A percentile compares a stretch with the other conserved stretches of the same genome.
These are phyloP conservation scores for Schrenkiella parvula DNA, from an alignment of 345 rosid genomes.

Conservation along the genomic window DNA sequence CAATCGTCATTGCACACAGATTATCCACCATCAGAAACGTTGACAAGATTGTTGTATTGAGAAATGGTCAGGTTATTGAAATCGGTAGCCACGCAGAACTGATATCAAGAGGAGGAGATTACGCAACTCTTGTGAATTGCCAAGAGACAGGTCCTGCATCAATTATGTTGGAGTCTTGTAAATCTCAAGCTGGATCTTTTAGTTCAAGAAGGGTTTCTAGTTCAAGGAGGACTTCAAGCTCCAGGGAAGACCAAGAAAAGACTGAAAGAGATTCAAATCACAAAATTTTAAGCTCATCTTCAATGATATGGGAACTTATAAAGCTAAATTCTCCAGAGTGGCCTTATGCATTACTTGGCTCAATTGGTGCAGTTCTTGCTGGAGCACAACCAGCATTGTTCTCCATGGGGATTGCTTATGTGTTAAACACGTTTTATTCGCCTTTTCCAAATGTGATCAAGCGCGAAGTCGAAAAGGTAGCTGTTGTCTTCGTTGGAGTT, in stretches of 20 bases:
- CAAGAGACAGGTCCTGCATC: slow-evolving; percentile 48
- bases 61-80: slow-evolving; percentile 60
- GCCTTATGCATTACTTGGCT: slow-evolving; percentile 73
- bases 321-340: slow-evolving; percentile 79
- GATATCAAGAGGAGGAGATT: slow-evolving; percentile 57
- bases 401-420: slow-evolving; percentile 61
- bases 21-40: slow-evolving; percentile 64
- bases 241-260: slow-evolving; percentile 26
- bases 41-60: slow-evolving; percentile 58
- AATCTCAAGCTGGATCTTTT: slow-evolving; percentile 35
- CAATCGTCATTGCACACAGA: slow-evolving; percentile 68
- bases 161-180: slow-evolving; percentile 32
- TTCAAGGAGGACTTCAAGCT: slow-evolving; percentile 23
- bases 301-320: slow-evolving; percentile 52
- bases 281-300: slow-evolving; percentile 18
- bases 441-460: slow-evolving; percentile 40
- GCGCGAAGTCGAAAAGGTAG: slow-evolving; percentile 41
- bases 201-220: slow-evolving; percentile 17
- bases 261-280: slow-evolving; percentile 4
- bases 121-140: slow-evolving; percentile 48
- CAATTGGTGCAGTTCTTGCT: slow-evolving; percentile 67
- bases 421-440: slow-evolving; percentile 58
- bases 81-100: slow-evolving; percentile 65
- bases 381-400: slow-evolving; percentile 68
- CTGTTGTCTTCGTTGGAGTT: slow-evolving; percentile 44